Base-by-base conservation (phyloP, 345 rosid species). In the Lumnitzera littorea region DNA sequence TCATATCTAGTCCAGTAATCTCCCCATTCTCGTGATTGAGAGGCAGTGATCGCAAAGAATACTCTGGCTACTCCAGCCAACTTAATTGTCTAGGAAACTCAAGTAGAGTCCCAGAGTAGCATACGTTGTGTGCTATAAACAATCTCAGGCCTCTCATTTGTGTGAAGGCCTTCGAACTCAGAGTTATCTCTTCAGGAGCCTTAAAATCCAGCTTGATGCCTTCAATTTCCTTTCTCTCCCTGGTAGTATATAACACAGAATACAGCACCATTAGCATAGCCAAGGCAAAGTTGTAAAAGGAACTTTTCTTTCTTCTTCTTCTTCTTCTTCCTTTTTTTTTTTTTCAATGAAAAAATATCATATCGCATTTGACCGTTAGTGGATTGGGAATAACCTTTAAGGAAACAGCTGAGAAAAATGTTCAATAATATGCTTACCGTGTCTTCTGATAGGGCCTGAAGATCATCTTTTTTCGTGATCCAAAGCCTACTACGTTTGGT, bases 401-500 rank as follows among this genome's bases (percentile, higher is more conserved):
- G 43, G 43, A 9, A 20, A 36, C 7, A 5, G 7, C 1, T 36
- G 43, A 36, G 43, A 36, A 5, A 9, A 36, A 36, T 36, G 31
- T 5, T 27, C 5, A 27, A 27, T 5, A 2, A 36, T 5, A 36
- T 36, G 43, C 59, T 48, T 56, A 64, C 67, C 11, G 55, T 46
- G 53, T 24, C 24, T n/a, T 55, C 48, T n/a, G n/a, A 24, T 27
- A 29, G 48, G 8, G 53, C 61, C 0, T 15, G 53, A 27, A 48
- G 61, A 20, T 7, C 48, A 56, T 55, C 49, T 13, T 55, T 48
- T 24, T 31, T 27, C 31, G 31, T 24, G 25, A 3, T 48, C 67
- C 67, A 56, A 15, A 56, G 53, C 17, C 62, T 48, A 31, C 56
- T 69, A 23, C 62, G 55, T 53, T 65, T 57, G 31, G 68, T 62